Conservation (phyloP, 1,284 basidiomycete species). For the Neolentinus lepideus region DNA sequence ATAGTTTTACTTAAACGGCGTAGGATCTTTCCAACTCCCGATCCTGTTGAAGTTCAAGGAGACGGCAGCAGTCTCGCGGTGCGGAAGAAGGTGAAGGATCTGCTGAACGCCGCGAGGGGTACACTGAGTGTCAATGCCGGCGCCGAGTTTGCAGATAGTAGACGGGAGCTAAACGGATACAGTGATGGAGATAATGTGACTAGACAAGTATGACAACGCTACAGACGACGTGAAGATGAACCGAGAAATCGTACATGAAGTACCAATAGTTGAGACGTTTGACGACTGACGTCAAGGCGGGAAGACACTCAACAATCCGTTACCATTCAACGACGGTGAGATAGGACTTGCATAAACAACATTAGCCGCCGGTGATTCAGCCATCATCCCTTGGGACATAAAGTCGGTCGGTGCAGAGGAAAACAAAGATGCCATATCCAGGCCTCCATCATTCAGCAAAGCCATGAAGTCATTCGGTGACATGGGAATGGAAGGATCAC, state of each 20-base stretch:
- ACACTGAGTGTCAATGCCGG: too few relatives aligned
- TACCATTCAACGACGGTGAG: background rate
- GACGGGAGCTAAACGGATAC: too few relatives aligned
- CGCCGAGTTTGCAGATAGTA: too few relatives aligned
- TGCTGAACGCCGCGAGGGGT: too few relatives aligned
- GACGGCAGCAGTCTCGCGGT: too few relatives aligned
- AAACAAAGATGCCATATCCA: constrained; percentile 20
- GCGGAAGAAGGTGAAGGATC: too few relatives aligned
- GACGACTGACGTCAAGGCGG: background rate
- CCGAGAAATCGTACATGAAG: too few relatives aligned
- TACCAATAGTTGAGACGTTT: background rate
- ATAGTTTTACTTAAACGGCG: too few relatives aligned
- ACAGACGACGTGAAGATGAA: background rate
- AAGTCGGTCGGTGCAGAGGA: background rate
- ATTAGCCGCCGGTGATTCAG: background rate
- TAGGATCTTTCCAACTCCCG: too few relatives aligned
- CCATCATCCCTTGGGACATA: background rate
- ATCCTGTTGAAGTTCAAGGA: too few relatives aligned
- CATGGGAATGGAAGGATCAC: constrained; percentile 17
- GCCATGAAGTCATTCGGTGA: constrained; percentile 26
- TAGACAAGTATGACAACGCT: background rate
- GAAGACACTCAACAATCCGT: background rate
- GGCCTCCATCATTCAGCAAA: constrained; percentile 24
- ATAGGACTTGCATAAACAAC: background rate
- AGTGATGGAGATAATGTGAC: too few relatives aligned